phyloP scores from a whole-genome alignment of 805 yeast species.

The Jamesozyma rosinii region DNA sequence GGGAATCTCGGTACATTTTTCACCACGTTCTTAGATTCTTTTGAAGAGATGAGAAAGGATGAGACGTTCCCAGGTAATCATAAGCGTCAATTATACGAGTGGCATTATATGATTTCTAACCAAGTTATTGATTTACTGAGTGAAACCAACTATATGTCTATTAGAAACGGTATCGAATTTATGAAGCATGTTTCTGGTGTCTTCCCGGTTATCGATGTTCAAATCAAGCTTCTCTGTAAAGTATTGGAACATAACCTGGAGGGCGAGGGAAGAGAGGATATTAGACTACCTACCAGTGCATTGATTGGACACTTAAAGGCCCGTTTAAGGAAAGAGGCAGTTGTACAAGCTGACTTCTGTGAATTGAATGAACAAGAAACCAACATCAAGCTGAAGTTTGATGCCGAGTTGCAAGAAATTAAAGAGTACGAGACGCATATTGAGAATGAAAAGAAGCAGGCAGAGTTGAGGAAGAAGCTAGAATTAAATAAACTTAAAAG shows the following conservation, averaged over 20 bases:
- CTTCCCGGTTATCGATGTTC: conserved; percentile 62
- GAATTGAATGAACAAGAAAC: conserved; percentile 28
- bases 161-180: conserved; percentile 71
- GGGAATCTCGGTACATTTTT: conserved; percentile 75
- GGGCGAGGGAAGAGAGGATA: conserved; percentile 65
- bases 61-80: conserved; percentile 23
- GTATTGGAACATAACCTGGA: conserved; percentile 40
- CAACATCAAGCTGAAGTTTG: conserved; percentile 4
- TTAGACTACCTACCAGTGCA: conserved; percentile 68
- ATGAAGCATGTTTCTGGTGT: conserved; percentile 54
- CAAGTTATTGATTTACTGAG: conserved; percentile 16
- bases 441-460: conserved; percentile 21
- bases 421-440: conserved; percentile 11
- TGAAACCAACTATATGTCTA: conserved; percentile 56
- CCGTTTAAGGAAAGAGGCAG: conserved; percentile 38
- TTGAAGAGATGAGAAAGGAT: conserved; percentile 40
- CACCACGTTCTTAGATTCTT: conserved; percentile 41
- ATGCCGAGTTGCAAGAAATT: conserved; percentile 17
- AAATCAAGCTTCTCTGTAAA: conserved; percentile 44
- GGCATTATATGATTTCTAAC: conserved; percentile 44
- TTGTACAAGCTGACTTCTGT: conserved; percentile 49
- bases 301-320: conserved; percentile 57
- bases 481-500: conserved; percentile 15
- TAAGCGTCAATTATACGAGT: conserved; percentile 37
- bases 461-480: conserved; percentile 15